These are phyloP conservation scores for Cynanchum wilfordii DNA, from an alignment of 257 asterid genomes.

Conservation along the genomic window DNA sequence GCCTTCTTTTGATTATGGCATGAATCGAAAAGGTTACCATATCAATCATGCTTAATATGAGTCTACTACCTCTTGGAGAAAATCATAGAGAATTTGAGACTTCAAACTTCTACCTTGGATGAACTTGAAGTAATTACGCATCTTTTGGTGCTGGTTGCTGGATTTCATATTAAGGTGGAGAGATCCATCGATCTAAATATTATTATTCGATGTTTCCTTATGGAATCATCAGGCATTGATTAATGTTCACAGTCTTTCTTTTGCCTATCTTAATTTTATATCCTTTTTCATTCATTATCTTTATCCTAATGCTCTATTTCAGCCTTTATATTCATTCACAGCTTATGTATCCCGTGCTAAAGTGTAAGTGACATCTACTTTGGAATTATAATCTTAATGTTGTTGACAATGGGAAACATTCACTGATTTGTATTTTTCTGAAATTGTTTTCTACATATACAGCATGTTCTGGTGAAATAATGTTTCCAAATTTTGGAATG, in stretches of 20 bases:
- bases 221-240: neutral
- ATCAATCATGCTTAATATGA: too few relatives aligned
- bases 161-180: neutral
- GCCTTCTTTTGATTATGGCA: too few relatives aligned
- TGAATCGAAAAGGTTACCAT: too few relatives aligned
- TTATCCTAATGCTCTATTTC: neutral
- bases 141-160: neutral
- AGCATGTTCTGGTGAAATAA: neutral
- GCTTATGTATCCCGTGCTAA: slow-evolving; percentile 82
- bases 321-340: neutral
- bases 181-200: too few relatives aligned
- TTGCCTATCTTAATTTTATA: neutral
- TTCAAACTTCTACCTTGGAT: too few relatives aligned
- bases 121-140: neutral
- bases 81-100: too few relatives aligned
- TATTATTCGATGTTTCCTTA: neutral
- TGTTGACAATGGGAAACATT: neutral
- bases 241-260: neutral
- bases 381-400: neutral
- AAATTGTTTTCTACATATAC: neutral
- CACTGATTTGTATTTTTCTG: neutral
- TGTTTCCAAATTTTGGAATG: neutral
- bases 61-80: too few relatives aligned
- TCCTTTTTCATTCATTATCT: neutral
- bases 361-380: slow-evolving; percentile 46